These are phyloP conservation scores for Nephromyces sp. DNA, from an alignment of 169 alveolate species.

Conservation along the genomic window DNA sequence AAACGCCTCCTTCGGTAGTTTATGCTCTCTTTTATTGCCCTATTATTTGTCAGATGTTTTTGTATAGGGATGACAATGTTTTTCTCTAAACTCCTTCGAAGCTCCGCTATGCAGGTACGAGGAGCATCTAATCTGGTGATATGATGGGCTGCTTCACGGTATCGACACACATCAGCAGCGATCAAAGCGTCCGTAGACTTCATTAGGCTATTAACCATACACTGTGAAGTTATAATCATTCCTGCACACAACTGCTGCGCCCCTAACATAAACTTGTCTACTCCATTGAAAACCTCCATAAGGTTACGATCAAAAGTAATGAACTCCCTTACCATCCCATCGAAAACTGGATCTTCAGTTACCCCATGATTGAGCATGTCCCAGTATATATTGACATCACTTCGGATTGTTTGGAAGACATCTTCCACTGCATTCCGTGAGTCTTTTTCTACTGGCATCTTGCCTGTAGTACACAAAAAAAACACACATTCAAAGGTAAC, in stretches of 20 bases:
- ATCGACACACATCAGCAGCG: conserved; percentile 7
- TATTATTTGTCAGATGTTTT: conserved; percentile 17
- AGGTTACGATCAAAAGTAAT: conserved; percentile 21
- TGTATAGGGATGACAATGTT: conserved; percentile 23
- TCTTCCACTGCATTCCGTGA: not conserved
- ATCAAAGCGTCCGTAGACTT: conserved; percentile 18
- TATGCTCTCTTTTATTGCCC: not conserved
- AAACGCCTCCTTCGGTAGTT: not conserved
- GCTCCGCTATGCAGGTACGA: conserved; percentile 15
- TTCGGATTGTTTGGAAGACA: not conserved
- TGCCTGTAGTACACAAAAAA: no score
- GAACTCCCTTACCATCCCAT: conserved; percentile 36
- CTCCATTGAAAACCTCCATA: conserved; percentile 13
- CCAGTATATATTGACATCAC: not conserved
- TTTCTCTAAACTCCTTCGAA: conserved; percentile 15
- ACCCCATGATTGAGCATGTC: conserved; percentile 14
- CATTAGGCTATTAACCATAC: conserved; percentile 11
- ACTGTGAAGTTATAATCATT: conserved; percentile 10
- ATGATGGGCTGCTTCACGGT: conserved; percentile 13
- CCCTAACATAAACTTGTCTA: conserved; percentile 10
- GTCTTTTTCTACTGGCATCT: no score
- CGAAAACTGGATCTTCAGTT: conserved; percentile 28
- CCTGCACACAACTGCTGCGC: conserved; percentile 22
- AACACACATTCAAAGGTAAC: no score
- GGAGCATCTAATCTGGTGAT: conserved; percentile 33